phyloP scores from a whole-genome alignment of 306 rosid species.

The Clitoria ternatea region DNA sequence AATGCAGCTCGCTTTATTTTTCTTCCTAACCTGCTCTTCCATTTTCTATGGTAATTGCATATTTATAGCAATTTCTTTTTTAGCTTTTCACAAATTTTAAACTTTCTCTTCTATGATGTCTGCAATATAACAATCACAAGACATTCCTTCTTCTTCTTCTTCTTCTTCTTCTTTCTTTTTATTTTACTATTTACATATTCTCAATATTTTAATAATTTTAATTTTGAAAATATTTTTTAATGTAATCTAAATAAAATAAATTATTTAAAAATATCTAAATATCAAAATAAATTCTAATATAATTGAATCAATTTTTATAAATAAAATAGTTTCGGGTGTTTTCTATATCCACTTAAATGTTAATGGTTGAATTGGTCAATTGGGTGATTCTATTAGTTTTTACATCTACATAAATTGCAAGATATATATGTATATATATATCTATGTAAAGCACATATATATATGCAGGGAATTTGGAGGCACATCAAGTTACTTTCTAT shows the following conservation, averaged over 20 bases:
- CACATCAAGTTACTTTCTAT: slow-evolving; percentile 47
- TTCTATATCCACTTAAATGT: too few relatives aligned
- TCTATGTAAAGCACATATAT: neutral
- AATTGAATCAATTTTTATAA: too few relatives aligned
- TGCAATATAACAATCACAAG: neutral
- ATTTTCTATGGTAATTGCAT: slow-evolving; percentile 42
- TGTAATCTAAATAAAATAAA: too few relatives aligned
- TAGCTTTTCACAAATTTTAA: neutral
- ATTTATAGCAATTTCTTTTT: neutral
- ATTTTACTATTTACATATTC: too few relatives aligned
- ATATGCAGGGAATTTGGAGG: slow-evolving; percentile 42
- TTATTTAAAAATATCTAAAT: too few relatives aligned
- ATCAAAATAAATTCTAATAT: too few relatives aligned
- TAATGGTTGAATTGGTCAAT: neutral
- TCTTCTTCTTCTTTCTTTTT: too few relatives aligned
- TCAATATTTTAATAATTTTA: too few relatives aligned
- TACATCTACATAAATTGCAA: neutral
- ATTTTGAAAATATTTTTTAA: too few relatives aligned
- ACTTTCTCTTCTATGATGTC: neutral
- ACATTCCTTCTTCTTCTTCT: too few relatives aligned
- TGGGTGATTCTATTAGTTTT: neutral
- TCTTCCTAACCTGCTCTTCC: slow-evolving; percentile 36
- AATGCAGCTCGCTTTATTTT: slow-evolving; percentile 39
- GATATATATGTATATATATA: neutral
- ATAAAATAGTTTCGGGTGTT: too few relatives aligned